Percentiles rank a stretch among this genome's conserved stretches.
phyloP scores from a whole-genome alignment of 2,329 filamentous ascomycete genomes.

The Phialophora macrospora region DNA sequence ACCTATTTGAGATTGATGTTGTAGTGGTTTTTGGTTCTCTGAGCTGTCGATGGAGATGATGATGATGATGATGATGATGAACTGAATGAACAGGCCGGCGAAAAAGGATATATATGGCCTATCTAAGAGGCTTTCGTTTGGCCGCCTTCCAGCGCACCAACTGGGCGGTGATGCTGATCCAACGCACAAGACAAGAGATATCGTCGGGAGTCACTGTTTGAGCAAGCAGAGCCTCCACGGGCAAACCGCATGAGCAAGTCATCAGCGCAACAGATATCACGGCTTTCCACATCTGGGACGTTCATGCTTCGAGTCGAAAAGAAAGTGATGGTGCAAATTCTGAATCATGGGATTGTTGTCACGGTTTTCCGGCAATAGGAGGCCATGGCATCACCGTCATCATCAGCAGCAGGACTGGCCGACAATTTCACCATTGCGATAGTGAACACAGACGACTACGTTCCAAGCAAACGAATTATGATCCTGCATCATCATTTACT shows the following conservation, averaged over 20 bases:
- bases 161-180: background rate
- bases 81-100: background rate
- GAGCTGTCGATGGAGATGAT: background rate
- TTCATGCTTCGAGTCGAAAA: background rate
- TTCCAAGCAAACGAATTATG: background rate
- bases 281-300: background rate
- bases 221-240: background rate
- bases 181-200: background rate
- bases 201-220: background rate
- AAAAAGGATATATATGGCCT: background rate
- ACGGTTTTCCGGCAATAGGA: background rate
- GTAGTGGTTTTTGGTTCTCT: background rate
- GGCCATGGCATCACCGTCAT: background rate
- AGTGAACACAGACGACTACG: background rate
- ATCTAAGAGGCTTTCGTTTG: background rate
- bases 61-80: background rate
- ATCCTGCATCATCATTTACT: background rate
- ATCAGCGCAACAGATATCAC: background rate
- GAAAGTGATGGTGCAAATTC: background rate
- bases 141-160: background rate
- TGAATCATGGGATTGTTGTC: background rate
- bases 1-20: background rate
- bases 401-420: background rate
- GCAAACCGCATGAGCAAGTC: background rate
- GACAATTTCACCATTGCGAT: background rate